Evolutionary conservation across 306 rosid species (phyloP).

Genomic region (Fragaria vesca): DNA sequence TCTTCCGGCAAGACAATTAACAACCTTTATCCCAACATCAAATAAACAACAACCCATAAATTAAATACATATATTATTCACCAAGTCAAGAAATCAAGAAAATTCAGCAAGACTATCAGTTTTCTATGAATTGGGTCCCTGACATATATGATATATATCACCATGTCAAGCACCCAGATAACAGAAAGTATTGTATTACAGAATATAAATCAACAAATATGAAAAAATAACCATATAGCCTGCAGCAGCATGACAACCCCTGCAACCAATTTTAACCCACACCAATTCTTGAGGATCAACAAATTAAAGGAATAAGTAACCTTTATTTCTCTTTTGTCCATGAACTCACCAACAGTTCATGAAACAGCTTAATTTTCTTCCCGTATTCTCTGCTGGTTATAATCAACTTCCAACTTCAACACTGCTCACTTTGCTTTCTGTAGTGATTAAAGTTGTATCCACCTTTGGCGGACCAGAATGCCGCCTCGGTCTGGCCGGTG

Average conservation of each 20-base stretch:
- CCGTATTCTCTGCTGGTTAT: slow-evolving; percentile 11
- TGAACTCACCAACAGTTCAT: slow-evolving; percentile 31
- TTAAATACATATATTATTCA: not conserved
- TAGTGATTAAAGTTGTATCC: slow-evolving; percentile 49
- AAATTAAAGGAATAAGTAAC: slow-evolving; percentile 37
- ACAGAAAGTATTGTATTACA: slow-evolving; percentile 25
- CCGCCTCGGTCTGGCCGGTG: slow-evolving; percentile 74
- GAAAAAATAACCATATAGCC: slow-evolving; percentile 10
- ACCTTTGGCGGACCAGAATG: slow-evolving; percentile 77
- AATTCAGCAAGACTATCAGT: slow-evolving; percentile 8
- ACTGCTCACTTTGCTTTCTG: slow-evolving; percentile 42
- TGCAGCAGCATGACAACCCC: slow-evolving; percentile 12
- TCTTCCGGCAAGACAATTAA: not conserved
- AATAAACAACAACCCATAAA: slow-evolving; percentile 2
- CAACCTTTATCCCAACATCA: not conserved
- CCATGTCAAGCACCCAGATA: slow-evolving; percentile 14
- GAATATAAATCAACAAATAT: slow-evolving; percentile 32
- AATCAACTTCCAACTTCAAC: slow-evolving; percentile 39
- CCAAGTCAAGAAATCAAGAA: slow-evolving; percentile 6
- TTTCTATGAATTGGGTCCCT: slow-evolving; percentile 14
- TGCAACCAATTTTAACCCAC: slow-evolving; percentile 39
- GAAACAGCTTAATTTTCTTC: slow-evolving; percentile 22
- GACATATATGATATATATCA: slow-evolving; percentile 9
- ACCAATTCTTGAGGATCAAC: slow-evolving; percentile 36
- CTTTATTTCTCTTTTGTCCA: slow-evolving; percentile 29